These are phyloP conservation scores for Termitomyces heimii DNA, from an alignment of 768 basidiomycete species.

Conservation along the genomic window DNA sequence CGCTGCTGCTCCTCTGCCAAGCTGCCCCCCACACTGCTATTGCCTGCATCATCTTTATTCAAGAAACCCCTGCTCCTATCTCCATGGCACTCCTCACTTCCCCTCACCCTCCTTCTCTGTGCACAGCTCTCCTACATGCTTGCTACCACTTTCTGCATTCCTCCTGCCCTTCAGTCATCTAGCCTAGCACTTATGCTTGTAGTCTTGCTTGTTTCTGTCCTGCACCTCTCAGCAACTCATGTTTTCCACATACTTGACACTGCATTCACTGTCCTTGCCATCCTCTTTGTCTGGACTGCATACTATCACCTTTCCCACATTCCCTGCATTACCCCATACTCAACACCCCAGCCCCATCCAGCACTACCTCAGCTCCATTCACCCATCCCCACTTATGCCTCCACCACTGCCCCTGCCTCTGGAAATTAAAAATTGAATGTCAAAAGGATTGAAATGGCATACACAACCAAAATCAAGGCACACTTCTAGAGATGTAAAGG, in stretches of 20 bases:
- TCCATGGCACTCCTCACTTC: background rate
- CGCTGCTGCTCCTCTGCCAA: background rate
- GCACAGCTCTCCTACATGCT: constrained; percentile 1
- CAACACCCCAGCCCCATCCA: no score
- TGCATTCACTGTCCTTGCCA: background rate
- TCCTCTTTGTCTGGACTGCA: background rate
- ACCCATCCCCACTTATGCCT: background rate
- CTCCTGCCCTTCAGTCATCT: background rate
- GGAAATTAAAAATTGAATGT: constrained; percentile 9
- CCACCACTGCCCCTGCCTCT: background rate
- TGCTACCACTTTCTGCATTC: constrained; percentile 2
- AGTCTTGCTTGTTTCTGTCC: background rate
- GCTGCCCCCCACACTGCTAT: background rate
- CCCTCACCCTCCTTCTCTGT: background rate
- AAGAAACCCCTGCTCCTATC: background rate
- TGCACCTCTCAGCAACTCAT: background rate
- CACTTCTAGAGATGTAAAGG: constrained; percentile 37
- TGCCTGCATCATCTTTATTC: background rate
- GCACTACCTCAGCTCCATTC: no score
- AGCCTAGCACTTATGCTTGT: background rate
- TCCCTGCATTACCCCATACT: no score
- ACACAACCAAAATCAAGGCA: constrained; percentile 46
- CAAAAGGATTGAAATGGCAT: constrained; percentile 17
- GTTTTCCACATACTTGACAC: background rate
- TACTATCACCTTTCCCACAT: background rate